phyloP scores from a whole-genome alignment of 1,139 yeast genomes.

The Yarrowia galli region DNA sequence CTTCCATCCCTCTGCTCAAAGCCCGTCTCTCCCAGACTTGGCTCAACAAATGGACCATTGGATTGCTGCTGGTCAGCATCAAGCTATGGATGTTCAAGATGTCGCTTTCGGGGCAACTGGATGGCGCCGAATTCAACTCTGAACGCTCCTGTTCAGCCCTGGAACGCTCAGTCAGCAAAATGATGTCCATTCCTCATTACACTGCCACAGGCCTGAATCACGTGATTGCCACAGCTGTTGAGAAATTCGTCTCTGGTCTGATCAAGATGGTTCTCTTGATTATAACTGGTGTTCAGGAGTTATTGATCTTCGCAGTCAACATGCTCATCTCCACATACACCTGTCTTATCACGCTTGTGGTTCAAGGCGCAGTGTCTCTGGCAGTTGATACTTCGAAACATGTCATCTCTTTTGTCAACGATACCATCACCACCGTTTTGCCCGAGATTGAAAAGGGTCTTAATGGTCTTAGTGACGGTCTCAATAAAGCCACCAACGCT shows the following conservation, averaged over 20 bases:
- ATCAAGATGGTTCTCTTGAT: constrained; percentile 2
- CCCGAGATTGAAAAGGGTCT: constrained; percentile 32
- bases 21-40: constrained; percentile 28
- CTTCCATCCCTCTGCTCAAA: constrained; percentile 15
- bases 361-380: constrained; percentile 31
- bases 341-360: constrained; percentile 33
- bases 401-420: constrained; percentile 26
- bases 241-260: constrained; percentile 16
- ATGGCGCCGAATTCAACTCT: constrained; percentile 10
- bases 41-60: constrained; percentile 34
- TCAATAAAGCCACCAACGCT: constrained; percentile 35
- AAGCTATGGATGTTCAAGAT: constrained; percentile 31
- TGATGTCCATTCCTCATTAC: constrained; percentile 23
- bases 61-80: constrained; percentile 9
- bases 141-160: constrained; percentile 8
- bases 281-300: constrained; percentile 17
- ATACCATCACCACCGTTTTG: neutral
- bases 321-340: constrained; percentile 36
- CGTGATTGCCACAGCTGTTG: constrained; percentile 11
- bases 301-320: constrained; percentile 30
- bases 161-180: constrained; percentile 3
- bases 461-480: constrained; percentile 1
- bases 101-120: constrained; percentile 16
- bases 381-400: constrained; percentile 26
- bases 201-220: constrained; percentile 4